Conservation (phyloP, 805 yeast species). For the Henningerozyma blattae region DNA sequence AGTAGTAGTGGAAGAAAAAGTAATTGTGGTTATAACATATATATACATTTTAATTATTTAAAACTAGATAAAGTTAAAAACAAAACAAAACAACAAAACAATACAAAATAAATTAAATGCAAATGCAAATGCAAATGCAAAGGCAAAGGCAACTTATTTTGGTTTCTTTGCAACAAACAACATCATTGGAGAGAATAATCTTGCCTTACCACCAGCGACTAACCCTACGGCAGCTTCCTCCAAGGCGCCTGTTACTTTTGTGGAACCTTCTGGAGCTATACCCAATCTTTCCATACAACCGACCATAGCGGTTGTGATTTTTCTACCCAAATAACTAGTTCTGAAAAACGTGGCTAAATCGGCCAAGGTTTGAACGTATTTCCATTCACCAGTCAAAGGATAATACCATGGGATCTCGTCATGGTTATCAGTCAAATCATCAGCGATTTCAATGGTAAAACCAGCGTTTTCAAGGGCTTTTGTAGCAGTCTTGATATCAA, state of each 20-base stretch:
- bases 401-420: constrained; percentile 96
- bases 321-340: constrained; percentile 80
- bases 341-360: constrained; percentile 81
- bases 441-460: constrained; percentile 61
- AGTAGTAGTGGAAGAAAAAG: no score
- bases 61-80: no score
- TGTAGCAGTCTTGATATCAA: constrained; percentile 70
- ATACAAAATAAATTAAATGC: no score
- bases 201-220: constrained; percentile 83
- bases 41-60: no score
- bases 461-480: constrained; percentile 80
- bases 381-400: constrained; percentile 92
- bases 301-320: constrained; percentile 67
- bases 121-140: neutral
- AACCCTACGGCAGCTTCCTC: constrained; percentile 96
- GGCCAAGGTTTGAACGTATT: constrained; percentile 62
- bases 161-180: constrained; percentile 85
- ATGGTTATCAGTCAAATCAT: constrained; percentile 71
- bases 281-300: constrained; percentile 76
- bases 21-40: no score
- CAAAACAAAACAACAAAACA: no score
- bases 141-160: constrained; percentile 12
- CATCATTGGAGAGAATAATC: constrained; percentile 97
- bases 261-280: constrained; percentile 85
- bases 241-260: constrained; percentile 80